Evolutionary conservation across 139 green algal genomes (phyloP), one percentile per base, ranked within the genome.

Genomic region (Pleodorina starrii): DNA sequence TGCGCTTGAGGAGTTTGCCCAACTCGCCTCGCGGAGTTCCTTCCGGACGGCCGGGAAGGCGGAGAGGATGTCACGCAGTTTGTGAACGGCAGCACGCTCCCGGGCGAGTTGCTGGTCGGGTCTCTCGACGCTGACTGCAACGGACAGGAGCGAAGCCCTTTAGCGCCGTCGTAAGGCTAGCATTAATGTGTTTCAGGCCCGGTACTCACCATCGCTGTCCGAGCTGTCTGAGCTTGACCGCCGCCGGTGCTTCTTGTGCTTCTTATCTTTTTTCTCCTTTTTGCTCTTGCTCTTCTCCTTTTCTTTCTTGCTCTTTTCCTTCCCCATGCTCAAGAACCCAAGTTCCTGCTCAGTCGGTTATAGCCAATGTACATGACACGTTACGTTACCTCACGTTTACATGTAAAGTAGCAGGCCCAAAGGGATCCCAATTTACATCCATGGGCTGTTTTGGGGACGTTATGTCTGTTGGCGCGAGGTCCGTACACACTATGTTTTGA

Each of bases 271-370:
- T 80, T 94, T 92, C 48, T 93, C 82, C 44, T 91, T 90, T 12
- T 91, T 90, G 48, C 93, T 68, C 27, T 95, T 85, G 35, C 92
- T 92, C 21, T 94, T 89, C 44, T 75, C 32, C 43, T 88, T 88
- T 27, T 79, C 50, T 9, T 93, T 84, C 78, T 95, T 94, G 63
- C 94, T 29, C 84, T 94, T 95, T 44, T 92, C 44, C 38, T 90
- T 86, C 0, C 77, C 46, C 46, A 68, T 87, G 4, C 21, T 80
- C n/a, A n/a, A n/a, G n/a, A n/a, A n/a, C n/a, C n/a, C n/a, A n/a
- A n/a, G n/a, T n/a, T n/a, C n/a, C n/a, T n/a, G n/a, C n/a, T n/a
- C n/a, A n/a, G n/a, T n/a, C n/a, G n/a, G n/a, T n/a, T n/a, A n/a
- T n/a, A n/a, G n/a, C n/a, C n/a, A n/a, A n/a, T n/a, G n/a, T n/a